Evolutionary conservation across 2,329 filamentous ascomycete species (phyloP), one percentile per base, ranked within the genome.

Genomic region (Talaromyces sp.): DNA sequence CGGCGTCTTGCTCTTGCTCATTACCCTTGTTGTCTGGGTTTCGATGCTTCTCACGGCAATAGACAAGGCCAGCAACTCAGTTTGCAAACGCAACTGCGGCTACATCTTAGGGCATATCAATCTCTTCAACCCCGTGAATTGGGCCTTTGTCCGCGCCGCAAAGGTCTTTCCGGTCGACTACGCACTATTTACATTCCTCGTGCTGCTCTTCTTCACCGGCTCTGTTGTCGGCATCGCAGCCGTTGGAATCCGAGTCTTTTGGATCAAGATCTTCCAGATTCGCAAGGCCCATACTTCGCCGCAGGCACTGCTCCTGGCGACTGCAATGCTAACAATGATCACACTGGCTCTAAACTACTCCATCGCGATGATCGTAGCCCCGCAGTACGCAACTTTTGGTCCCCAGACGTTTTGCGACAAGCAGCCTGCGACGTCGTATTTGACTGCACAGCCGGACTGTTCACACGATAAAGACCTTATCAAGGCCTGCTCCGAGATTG

Each of bases 1-100:
- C 1, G 95, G 95, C 14, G 81, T 97, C 56, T 68, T 96, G 0
- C 79, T 98, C 2, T 82, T 97, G 34, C 67, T 92, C 1, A 73
- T 96, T 27, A 83, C 91, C 0, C 76, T 96, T 14, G 67, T 96
- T 50, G 84, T 96, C 67, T 96, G 92, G 84, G 84, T 89, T 8
- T 96, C 91, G 12, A 98, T 99, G 92, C 84, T 98, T 68, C 90
- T 98, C 72, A 98, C 94, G 0, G 90, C 88, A 67, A 92, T 98
- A 70, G 95, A 99, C 84, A 98, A 98, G 80, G 91, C 92, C 40
- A 93, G 90, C 75, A 97, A 98, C 79, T 97, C 93, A 3, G 81
- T 96, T 65, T 99, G 95, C 84, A 94, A 95, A 75, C 82, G 87
- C 63, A 88, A 87, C 68, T 99, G 95, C 73, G 95, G 95, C 65